These are phyloP conservation scores for Corchorus capsularis DNA, from an alignment of 345 rosid genomes.

Conservation along the genomic window DNA sequence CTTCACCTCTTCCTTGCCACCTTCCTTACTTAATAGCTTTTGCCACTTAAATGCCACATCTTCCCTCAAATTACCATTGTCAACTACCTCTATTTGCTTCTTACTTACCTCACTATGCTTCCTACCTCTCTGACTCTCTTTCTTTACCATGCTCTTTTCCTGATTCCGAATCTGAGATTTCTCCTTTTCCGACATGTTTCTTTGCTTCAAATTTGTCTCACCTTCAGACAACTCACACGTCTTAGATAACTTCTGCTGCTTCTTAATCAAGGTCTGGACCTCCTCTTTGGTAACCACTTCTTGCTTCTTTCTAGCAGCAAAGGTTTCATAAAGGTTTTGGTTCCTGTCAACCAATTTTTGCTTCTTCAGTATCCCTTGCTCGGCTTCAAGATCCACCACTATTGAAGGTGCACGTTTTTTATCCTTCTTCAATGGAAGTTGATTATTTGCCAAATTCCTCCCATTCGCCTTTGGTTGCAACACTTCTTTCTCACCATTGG, in stretches of 20 bases:
- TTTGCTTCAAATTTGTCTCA: conserved; percentile 6
- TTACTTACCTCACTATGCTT: conserved; percentile 23
- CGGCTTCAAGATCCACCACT: conserved; percentile 20
- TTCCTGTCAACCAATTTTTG: conserved; percentile 20
- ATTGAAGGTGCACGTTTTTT: conserved; percentile 13
- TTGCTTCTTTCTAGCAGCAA: conserved; percentile 2
- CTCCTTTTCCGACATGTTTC: conserved; percentile 11
- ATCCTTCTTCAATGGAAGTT: conserved; percentile 19
- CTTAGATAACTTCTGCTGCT: conserved; percentile 8
- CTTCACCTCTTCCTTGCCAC: background rate
- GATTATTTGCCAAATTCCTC: conserved; percentile 20
- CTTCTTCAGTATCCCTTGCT: conserved; percentile 29
- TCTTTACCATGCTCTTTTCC: conserved; percentile 19
- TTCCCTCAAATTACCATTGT: conserved; percentile 8
- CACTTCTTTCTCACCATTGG: conserved; percentile 18
- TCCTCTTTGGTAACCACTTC: conserved; percentile 10
- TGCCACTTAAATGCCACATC: background rate
- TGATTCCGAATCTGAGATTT: background rate
- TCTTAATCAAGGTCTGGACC: conserved; percentile 13
- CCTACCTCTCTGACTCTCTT: conserved; percentile 16
- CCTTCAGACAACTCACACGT: background rate
- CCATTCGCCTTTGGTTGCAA: conserved; percentile 12
- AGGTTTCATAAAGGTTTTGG: background rate
- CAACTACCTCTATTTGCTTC: conserved; percentile 5
- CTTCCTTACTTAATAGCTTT: conserved; percentile 5